Conservation (phyloP, 1,284 basidiomycete genomes). For the Sanguinoderma infundibulare region DNA sequence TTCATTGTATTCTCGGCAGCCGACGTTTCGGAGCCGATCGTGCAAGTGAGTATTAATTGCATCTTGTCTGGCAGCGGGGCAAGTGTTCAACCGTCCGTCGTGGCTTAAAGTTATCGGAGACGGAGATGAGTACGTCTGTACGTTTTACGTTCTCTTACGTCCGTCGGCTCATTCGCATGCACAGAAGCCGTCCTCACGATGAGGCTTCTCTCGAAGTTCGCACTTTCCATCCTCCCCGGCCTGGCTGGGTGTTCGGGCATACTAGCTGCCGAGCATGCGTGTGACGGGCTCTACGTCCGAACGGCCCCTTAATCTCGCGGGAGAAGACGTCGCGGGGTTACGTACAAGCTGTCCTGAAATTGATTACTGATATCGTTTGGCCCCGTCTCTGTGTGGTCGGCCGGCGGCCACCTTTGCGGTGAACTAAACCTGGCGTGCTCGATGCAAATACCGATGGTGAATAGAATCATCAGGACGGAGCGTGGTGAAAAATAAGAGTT, state of each 20-base stretch:
- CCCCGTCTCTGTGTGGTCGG: no score
- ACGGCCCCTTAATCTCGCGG: slow-evolving; percentile 17
- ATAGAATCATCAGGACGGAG: no score
- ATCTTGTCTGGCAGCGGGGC: not conserved
- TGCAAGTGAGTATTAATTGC: slow-evolving; percentile 34
- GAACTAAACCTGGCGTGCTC: no score
- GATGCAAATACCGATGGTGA: no score
- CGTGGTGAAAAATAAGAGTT: no score
- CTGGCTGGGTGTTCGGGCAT: slow-evolving; percentile 13
- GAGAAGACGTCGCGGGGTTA: not conserved
- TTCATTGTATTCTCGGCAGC: slow-evolving; percentile 20
- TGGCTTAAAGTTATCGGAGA: slow-evolving; percentile 20
- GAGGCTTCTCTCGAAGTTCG: slow-evolving; percentile 19
- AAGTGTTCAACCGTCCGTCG: not conserved
- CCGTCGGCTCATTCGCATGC: not conserved
- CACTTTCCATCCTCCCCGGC: slow-evolving; percentile 9
- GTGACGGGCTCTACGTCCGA: slow-evolving; percentile 7
- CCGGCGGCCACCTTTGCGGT: no score
- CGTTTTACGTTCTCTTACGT: not conserved
- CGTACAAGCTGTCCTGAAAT: no score
- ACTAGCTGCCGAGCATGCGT: slow-evolving; percentile 20
- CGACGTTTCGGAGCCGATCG: slow-evolving; percentile 36
- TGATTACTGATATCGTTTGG: no score
- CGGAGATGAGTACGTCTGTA: slow-evolving; percentile 19
- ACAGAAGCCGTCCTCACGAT: slow-evolving; percentile 26